These are phyloP conservation scores for Blastobotrys americana DNA, from an alignment of 805 yeast species.

Conservation along the genomic window DNA sequence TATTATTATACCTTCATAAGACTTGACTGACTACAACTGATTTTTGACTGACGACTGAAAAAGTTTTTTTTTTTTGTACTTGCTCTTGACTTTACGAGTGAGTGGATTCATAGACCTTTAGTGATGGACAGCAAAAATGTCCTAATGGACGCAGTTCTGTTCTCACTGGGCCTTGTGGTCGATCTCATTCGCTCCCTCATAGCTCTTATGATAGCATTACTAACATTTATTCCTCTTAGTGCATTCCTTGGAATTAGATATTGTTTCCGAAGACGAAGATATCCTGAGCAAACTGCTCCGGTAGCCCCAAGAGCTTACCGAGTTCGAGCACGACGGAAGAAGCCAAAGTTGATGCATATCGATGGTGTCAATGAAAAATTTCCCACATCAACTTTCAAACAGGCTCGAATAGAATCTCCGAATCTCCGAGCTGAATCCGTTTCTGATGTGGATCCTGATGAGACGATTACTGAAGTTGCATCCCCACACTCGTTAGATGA, in stretches of 20 bases:
- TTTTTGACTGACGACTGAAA: not conserved
- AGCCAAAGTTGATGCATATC: constrained; percentile 23
- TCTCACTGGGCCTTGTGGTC: not conserved
- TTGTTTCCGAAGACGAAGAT: constrained; percentile 26
- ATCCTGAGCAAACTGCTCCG: constrained; percentile 15
- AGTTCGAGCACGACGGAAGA: constrained; percentile 11
- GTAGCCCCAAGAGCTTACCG: constrained; percentile 8
- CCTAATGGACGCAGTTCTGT: not conserved
- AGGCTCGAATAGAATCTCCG: constrained; percentile 19
- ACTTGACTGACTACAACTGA: not conserved
- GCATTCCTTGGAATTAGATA: constrained; percentile 28
- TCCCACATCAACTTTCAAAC: constrained; percentile 27
- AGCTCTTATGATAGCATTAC: constrained; percentile 14
- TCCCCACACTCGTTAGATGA: constrained; percentile 1
- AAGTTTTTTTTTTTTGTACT: not conserved
- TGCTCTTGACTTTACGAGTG: not conserved
- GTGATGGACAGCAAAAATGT: not conserved
- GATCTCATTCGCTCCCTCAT: constrained; percentile 9
- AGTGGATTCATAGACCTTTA: not conserved
- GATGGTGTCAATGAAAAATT: constrained; percentile 28
- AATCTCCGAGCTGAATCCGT: constrained; percentile 2
- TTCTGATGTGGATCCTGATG: not conserved
- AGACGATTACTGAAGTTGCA: not conserved
- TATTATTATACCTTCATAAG: too few species aligned
- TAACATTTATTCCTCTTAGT: constrained; percentile 17